Evolutionary conservation across 139 green algal genomes (phyloP).

Genomic region (Coelastrella sp.): DNA sequence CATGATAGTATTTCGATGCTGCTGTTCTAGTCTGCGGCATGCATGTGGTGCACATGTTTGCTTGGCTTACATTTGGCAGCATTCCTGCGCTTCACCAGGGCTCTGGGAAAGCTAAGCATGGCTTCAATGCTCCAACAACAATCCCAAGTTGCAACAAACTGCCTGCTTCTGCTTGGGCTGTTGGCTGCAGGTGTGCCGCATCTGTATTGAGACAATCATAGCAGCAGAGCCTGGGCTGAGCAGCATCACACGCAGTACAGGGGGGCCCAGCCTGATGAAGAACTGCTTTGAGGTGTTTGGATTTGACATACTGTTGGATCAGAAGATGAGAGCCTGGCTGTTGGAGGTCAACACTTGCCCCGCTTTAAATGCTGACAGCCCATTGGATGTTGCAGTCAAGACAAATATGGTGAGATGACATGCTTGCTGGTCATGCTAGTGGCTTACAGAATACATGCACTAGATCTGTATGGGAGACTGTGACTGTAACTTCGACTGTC

Average conservation of each 20-base stretch:
- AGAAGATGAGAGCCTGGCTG: slow-evolving; percentile 72
- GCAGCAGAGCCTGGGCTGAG: slow-evolving; percentile 19
- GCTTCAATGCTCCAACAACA: too few species aligned
- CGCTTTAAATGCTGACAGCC: slow-evolving; percentile 64
- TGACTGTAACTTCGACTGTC: not conserved
- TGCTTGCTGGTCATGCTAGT: too few species aligned
- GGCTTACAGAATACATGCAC: not conserved
- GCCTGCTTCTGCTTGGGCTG: not conserved
- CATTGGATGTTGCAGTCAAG: slow-evolving; percentile 70
- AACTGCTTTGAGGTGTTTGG: slow-evolving; percentile 85
- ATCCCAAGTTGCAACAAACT: not conserved
- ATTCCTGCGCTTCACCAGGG: too few species aligned
- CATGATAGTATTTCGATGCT: too few species aligned
- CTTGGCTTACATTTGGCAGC: too few species aligned
- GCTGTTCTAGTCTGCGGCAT: too few species aligned
- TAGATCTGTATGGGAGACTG: not conserved
- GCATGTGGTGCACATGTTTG: too few species aligned
- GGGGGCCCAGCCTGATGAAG: not conserved
- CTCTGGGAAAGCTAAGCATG: too few species aligned
- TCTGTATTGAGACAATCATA: slow-evolving; percentile 24
- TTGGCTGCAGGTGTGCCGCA: slow-evolving; percentile 29
- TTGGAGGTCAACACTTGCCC: slow-evolving; percentile 80
- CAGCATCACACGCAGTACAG: not conserved
- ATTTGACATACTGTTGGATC: slow-evolving; percentile 82
- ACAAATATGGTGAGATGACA: slow-evolving; percentile 49